Base-by-base conservation (phyloP, 768 basidiomycete genomes). In the Auriscalpium microsporum region DNA sequence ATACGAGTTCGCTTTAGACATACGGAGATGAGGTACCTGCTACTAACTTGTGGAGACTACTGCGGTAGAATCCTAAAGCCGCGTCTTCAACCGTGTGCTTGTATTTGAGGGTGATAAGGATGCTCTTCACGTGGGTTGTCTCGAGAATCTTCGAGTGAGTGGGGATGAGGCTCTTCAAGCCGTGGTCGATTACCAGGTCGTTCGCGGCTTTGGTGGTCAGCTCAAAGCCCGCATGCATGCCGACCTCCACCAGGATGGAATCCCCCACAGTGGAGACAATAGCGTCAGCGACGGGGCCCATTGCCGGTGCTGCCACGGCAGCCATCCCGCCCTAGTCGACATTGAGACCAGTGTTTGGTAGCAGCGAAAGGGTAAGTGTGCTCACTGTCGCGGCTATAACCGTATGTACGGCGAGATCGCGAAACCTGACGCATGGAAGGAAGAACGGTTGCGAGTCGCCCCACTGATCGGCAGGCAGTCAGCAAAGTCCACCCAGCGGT, bases 371-470 rank as follows among this genome's bases (percentile, higher is more conserved):
- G 33, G 42, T 13, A 36, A 40, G 35, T 49, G 53, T 14, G 66
- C 75, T 68, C 63, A 83, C 82, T 42, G 84, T 85, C 33, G 79
- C 81, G 50, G 72, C 79, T 34, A 84, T 75, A 46, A 83, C 77
- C 5, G 78, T 78, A 63, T 84, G 82, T 21, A 84, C 76, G 28
- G 74, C 80, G 17, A 85, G 70, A 65, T 83, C 82, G 37, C 82
- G 70, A 64, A 85, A 82, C 3, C 83, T 74, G 45, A 85, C 79
- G 66, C 82, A 83, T 13, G 83, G 82, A 19, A 85, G 73, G 19
- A 82, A 71, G 4, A 84, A 66, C 14, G 83, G 82, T 11, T 79
- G 81, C 4, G 81, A 83, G 61, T 84, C 81, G 1, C 81, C 81
- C 82, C 82, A 83, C 78, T 83, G 58, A 28, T 36, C 44, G 36